Evolutionary conservation across 495 filamentous ascomycete genomes (phyloP), one percentile per base, ranked within the genome.

Genomic region (Hyaloscypha variabilis): DNA sequence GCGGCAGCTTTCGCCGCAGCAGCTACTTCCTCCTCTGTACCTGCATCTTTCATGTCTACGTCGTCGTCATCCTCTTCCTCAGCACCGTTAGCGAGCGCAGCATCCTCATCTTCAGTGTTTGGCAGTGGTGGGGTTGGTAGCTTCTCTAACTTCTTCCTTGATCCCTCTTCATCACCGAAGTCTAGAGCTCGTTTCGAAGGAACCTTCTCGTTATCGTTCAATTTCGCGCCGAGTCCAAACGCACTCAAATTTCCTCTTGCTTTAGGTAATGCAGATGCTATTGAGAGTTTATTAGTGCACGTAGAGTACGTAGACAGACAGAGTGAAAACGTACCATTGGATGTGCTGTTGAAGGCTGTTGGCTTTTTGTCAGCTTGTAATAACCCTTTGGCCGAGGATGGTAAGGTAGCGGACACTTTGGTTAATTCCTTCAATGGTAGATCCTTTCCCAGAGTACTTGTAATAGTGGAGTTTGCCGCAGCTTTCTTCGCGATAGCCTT

Each of bases 81-180:
- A 65, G 81, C 85, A 67, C 81, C 78, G 75, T 87, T 84, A 71
- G 84, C 81, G 67, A 86, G 83, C 50, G 83, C 79, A 68, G 82
- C 77, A 76, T 80, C 79, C 66, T 82, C 83, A 72, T 86, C 81
- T 67, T 88, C 83, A 74, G 72, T 67, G 51, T 86, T 86, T 67
- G 87, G 87, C 53, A 87, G 77, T 60, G 89, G 85, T 57, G 88
- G 87, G 65, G 89, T 91, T 57, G 92, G 93, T 63, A 95, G 87
- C 78, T 89, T 91, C 81, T 93, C 91, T 64, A 96, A 83, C 76
- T 96, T 96, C 71, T 92, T 92, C 66, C 91, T 86, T 5, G 88
- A 89, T 46, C 86, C 86, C 67, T 96, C 92, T 71, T 97, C 94
- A 71, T 97, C 94, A 58, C 88, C 93, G 69, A 98, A 90, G 60